Base-by-base conservation (phyloP, 495 filamentous ascomycete genomes). In the Geoglossum glabrum region DNA sequence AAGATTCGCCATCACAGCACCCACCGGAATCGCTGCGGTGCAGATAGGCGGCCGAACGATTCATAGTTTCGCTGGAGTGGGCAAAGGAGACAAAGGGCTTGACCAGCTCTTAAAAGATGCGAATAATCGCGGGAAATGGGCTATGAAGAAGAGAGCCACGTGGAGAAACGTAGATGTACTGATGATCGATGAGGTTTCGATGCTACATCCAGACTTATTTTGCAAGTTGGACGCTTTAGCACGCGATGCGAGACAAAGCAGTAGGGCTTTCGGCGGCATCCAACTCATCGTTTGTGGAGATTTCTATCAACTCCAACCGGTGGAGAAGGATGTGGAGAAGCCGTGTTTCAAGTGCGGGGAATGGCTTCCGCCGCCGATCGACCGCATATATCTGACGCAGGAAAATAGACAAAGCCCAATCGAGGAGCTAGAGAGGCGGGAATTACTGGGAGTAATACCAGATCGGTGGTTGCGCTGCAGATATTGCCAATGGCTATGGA, bases 271-370 rank as follows among this genome's bases (percentile, higher is more conserved):
- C 61, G 64, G 64, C 23, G 63, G 57, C 28, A 60, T 63, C 38
- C 65, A 67, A 40, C 57, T 67, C 19, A 57, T 67, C 19, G 25
- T 67, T 17, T 67, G 65, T 57, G 65, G 65, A 1, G 65, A 67
- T 47, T 67, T 67, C 40, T 67, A 64, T 54, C 65, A 67, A 43
- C 61, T 67, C 10, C 65, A 64, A 21, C 65, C 65, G 5, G 65
- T 67, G 15, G 59, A 66, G 43, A 54, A 40, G 15, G 63, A 65
- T 36, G 52, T 0, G 11, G 52, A 61, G 19, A 62, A 60, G 47
- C 63, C 43, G 26, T 66, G 64, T 30, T 63, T 55, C 19, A 58
- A 61, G 17, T 66, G 64, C 30, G 64, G 64, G 31, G 31, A 34
- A 34, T 34, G 31, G 31, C 31, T 34, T 34, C 31, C 31, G 31